Evolutionary conservation across 805 yeast genomes (phyloP).

Genomic region (Nakazawaea anatomiae): DNA sequence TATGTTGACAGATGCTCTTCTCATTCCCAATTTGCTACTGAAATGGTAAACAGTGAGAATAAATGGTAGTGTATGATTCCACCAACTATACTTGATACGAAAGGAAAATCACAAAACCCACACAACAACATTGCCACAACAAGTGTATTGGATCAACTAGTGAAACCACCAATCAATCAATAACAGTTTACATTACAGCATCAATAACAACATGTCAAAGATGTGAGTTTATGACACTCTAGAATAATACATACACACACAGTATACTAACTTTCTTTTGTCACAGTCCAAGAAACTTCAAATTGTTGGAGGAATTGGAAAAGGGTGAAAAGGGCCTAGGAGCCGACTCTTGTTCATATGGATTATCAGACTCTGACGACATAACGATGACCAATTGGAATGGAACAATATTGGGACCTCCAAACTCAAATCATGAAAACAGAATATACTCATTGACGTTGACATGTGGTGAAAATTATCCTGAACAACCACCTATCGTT

Average conservation of each 20-base stretch:
- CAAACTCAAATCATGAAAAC: conserved; percentile 76
- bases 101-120: no score
- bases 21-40: no score
- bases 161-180: no score
- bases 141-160: no score
- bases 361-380: conserved; percentile 85
- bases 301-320: conserved; percentile 91
- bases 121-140: no score
- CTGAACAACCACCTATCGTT: conserved; percentile 83
- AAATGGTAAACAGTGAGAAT: no score
- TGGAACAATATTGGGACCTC: conserved; percentile 97
- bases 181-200: neutral
- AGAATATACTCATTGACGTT: conserved; percentile 82
- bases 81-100: no score
- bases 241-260: no score
- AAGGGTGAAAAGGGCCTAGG: conserved; percentile 98
- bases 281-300: conserved; percentile 82
- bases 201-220: conserved; percentile 5
- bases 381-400: conserved; percentile 94
- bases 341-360: conserved; percentile 95
- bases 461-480: conserved; percentile 79
- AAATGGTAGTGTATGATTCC: no score
- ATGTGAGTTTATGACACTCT: conserved; percentile 1
- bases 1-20: no score
- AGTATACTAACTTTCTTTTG: no score